Evolutionary conservation across 2,329 filamentous ascomycete genomes (phyloP), one percentile per base, ranked within the genome.

Genomic region (Zasmidium cellare): DNA sequence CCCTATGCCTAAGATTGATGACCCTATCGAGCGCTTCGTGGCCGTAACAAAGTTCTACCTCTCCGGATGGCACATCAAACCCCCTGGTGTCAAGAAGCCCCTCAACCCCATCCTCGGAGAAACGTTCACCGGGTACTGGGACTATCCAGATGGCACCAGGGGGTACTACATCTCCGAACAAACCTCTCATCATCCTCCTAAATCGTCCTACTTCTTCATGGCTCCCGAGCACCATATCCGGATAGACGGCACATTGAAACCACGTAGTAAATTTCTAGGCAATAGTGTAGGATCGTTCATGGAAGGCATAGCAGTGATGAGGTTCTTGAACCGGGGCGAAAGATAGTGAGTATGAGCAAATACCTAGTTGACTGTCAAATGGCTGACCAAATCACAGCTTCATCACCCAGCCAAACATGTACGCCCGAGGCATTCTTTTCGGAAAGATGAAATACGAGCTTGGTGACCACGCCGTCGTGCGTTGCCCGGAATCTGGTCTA

Each of bases 391-490:
- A 53, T 16, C 25, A 47, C 60, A 96, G 91, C 76, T 90, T 96
- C 70, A 77, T 97, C 53, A 97, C 94, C 3, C 94, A 99, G 71
- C 94, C 94, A 18, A 99, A 99, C 79, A 99, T 99, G 92, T 99
- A 99, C 74, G 94, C 93, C 20, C 86, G 94, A 61, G 93, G 94
- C 35, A 97, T 99, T 59, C 81, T 99, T 9, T 97, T 99, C 70
- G 94, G 94, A 49, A 97, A 97, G 75, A 97, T 99, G 94, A 97
- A 97, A 76, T 99, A 97, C 75, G 94, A 99, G 78, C 85, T 99
- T 7, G 94, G 93, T 63, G 93, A 97, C 73, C 92, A 96, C 78
- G 96, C 92, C 73, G 91, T 92, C 68, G 90, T 99, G 19, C 85
- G 88, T 65, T 97, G 94, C 74, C 91, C 93, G 0, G 93, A 97